A percentile compares a stretch with the other conserved stretches of the same genome.
Conservation (phyloP, 768 basidiomycete species). For the Tylopilus subfusipes region DNA sequence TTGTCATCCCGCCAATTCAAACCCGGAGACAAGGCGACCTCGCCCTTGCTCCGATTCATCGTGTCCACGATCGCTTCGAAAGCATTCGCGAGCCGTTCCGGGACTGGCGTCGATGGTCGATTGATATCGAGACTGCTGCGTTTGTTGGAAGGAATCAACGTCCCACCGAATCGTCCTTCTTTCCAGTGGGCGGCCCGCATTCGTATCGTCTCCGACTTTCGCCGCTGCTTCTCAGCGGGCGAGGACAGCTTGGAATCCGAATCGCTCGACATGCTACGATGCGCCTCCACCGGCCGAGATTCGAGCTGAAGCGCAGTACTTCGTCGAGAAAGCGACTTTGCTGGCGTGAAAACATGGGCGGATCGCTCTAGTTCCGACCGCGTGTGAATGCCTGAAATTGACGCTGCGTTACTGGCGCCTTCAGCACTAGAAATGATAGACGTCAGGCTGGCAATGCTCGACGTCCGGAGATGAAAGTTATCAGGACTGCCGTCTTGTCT, state of each 20-base stretch:
- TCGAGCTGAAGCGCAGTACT: conserved; percentile 4
- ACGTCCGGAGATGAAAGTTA: conserved; percentile 47
- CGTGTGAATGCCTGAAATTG: conserved; percentile 1
- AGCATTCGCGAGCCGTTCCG: conserved; percentile 39
- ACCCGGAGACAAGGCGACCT: conserved; percentile 2
- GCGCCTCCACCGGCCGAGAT: conserved; percentile 12
- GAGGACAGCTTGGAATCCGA: conserved; percentile 22
- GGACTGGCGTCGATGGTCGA: conserved; percentile 34
- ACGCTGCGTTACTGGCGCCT: neutral
- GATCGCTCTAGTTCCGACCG: conserved; percentile 1
- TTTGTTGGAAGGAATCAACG: conserved; percentile 23
- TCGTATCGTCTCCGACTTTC: conserved; percentile 50
- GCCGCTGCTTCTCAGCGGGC: conserved; percentile 27
- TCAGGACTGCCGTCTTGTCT: conserved; percentile 24
- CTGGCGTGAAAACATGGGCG: conserved; percentile 1
- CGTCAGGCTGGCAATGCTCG: conserved; percentile 55
- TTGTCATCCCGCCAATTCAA: conserved; percentile 9
- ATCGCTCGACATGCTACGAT: conserved; percentile 18
- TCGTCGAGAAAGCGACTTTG: conserved; percentile 5
- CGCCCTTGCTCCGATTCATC: conserved; percentile 26
- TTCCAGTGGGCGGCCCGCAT: conserved; percentile 59
- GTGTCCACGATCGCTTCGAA: conserved; percentile 47
- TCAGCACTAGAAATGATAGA: conserved; percentile 31
- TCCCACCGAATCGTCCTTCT: conserved; percentile 49
- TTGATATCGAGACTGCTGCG: conserved; percentile 14